Evolutionary conservation across 495 filamentous ascomycete genomes (phyloP), one percentile per base, ranked within the genome.

Genomic region (Tetracladium setigerum): DNA sequence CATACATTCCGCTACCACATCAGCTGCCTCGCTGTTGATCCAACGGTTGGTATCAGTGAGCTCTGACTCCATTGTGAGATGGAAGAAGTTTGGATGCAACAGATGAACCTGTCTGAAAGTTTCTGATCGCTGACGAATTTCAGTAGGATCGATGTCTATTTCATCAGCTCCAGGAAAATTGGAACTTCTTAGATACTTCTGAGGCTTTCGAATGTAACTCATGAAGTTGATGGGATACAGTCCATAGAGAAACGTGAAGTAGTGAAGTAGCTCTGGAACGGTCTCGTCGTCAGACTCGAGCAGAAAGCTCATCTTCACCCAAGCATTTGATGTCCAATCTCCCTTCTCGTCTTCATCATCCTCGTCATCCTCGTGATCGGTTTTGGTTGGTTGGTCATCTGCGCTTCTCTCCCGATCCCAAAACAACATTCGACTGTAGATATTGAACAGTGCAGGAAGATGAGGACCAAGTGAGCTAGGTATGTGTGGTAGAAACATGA

Each of bases 171-270:
- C 78, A 31, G 74, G 61, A 46, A 76, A 76, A 38, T 80, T 68
- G 6, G 76, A 73, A 54, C 80, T 74, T 33, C 82, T 76, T 2
- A 89, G 64, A 49, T 80, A 87, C 55, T 79, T 74, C 31, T 84
- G 75, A 2, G 84, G 84, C 53, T 89, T 87, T 18, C 83, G 71
- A 38, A 89, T 82, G 63, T 85, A 89, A 53, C 77, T 77, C 69
- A 82, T 74, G 59, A 89, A 82, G 57, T 87, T 87, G 49, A 86
- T 75, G n/a, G 84, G 84, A 51, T 88, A 89, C 8, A 89, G 66
- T 11, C 84, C 84, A 49, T 89, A 89, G 2, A 89, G 67, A 36
- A 85, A 78, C 8, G 88, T 79, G 72, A 95, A 80, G 72, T 95
- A 76, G 56, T 88, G 62, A 55, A 81, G 55, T 56, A 95, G 59